Percentiles rank a stretch among this genome's conserved stretches.
phyloP scores from a whole-genome alignment of 1,284 basidiomycete genomes.

The Cystobasidiaceae sp. region DNA sequence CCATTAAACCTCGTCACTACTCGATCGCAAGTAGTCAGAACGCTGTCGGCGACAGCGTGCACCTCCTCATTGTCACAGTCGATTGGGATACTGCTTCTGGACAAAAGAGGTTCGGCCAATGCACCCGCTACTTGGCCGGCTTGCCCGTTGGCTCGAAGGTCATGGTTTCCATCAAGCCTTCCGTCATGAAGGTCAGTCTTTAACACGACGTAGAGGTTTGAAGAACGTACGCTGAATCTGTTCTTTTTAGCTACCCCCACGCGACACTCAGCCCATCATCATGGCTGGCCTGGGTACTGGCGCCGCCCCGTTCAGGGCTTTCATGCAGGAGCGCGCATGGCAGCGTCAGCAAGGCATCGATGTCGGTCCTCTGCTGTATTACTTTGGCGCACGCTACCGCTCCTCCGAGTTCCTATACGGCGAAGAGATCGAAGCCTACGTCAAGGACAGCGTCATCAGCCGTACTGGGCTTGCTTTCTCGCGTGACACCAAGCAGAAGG shows the following conservation, averaged over 20 bases:
- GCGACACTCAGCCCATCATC: slow-evolving; percentile 83
- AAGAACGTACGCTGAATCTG: not conserved
- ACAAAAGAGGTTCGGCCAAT: slow-evolving; percentile 78
- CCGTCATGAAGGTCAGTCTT: slow-evolving; percentile 85
- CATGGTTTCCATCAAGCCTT: slow-evolving; percentile 96
- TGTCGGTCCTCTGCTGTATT: slow-evolving; percentile 90
- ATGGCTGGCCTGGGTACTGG: slow-evolving; percentile 98
- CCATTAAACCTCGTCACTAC: slow-evolving; percentile 90
- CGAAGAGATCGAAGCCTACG: slow-evolving; percentile 56
- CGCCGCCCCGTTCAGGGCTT: slow-evolving; percentile 96
- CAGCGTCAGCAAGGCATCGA: slow-evolving; percentile 69
- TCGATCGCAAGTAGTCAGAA: slow-evolving; percentile 93
- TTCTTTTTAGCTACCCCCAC: slow-evolving; percentile 62
- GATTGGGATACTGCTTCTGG: slow-evolving; percentile 86
- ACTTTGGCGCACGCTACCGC: slow-evolving; percentile 95
- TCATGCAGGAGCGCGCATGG: slow-evolving; percentile 88
- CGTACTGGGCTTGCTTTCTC: slow-evolving; percentile 94
- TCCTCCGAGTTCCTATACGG: slow-evolving; percentile 92
- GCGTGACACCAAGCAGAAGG: slow-evolving; percentile 80
- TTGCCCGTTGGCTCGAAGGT: slow-evolving; percentile 84
- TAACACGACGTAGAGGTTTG: not conserved
- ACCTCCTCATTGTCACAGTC: slow-evolving; percentile 91
- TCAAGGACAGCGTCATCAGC: slow-evolving; percentile 75
- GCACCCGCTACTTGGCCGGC: slow-evolving; percentile 85
- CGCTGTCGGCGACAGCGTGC: slow-evolving; percentile 88